phyloP scores from a whole-genome alignment of 139 green algal genomes.

The Micractinium sp. region DNA sequence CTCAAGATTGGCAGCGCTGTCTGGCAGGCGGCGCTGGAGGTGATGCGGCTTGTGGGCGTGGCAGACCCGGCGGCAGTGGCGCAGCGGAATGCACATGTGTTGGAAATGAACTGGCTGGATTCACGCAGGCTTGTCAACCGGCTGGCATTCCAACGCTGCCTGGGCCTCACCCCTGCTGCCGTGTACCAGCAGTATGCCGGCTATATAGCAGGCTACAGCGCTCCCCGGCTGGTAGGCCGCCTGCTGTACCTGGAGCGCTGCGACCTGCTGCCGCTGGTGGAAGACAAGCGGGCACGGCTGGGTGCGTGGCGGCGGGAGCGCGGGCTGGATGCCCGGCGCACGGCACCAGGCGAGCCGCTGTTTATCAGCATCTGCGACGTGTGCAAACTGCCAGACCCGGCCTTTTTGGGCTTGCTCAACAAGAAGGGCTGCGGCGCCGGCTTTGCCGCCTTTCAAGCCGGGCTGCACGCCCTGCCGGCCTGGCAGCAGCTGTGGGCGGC shows the following conservation, averaged over 20 bases:
- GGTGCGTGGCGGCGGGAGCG: conserved; percentile 13
- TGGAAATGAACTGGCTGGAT: not conserved
- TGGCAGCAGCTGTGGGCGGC: not conserved
- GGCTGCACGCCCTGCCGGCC: no score
- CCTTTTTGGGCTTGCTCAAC: not conserved
- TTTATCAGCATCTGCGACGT: not conserved
- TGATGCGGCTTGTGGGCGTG: no score
- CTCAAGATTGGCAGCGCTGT: no score
- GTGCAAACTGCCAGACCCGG: not conserved
- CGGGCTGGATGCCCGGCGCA: no score
- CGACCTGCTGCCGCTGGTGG: conserved; percentile 10
- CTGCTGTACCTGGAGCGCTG: conserved; percentile 20
- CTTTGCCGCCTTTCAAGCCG: no score
- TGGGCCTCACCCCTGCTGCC: not conserved
- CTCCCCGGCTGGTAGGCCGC: not conserved
- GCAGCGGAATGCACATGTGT: not conserved
- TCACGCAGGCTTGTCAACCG: not conserved
- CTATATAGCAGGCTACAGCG: not conserved
- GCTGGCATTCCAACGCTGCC: conserved; percentile 13
- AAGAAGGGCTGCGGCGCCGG: no score
- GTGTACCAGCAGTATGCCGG: not conserved
- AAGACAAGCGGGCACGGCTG: not conserved
- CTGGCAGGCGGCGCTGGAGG: no score
- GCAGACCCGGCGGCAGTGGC: no score
- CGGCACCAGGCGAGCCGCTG: not conserved